Evolutionary conservation across 2,329 filamentous ascomycete genomes (phyloP).

Genomic region (Alternaria tenuissima): DNA sequence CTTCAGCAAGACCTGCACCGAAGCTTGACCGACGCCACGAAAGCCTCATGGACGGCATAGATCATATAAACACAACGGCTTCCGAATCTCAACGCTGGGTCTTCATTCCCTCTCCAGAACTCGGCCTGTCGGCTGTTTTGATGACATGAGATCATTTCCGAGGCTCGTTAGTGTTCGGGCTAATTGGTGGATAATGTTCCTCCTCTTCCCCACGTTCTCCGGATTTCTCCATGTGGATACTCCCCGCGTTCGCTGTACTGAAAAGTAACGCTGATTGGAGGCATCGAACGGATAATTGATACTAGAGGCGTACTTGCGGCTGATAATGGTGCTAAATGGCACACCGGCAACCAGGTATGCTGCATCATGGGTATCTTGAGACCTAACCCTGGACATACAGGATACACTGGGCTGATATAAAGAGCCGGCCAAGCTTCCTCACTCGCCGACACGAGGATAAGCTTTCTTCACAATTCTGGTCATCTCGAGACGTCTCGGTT

Average conservation of each 20-base stretch:
- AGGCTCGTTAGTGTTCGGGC: not conserved
- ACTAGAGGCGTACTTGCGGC: not conserved
- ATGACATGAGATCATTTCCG: not conserved
- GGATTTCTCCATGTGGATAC: constrained; percentile 10
- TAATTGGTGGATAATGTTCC: constrained; percentile 35
- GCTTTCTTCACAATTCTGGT: not conserved
- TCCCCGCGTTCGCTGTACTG: constrained; percentile 23
- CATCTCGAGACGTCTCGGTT: not conserved
- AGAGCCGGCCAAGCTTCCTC: constrained; percentile 3
- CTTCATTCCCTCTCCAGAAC: not conserved
- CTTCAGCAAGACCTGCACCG: constrained; percentile 4
- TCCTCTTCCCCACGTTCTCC: constrained; percentile 24
- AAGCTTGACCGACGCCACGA: constrained; percentile 6
- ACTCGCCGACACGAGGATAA: not conserved
- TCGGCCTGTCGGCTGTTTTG: not conserved
- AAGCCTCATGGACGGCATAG: not conserved
- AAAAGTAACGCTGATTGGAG: constrained; percentile 8
- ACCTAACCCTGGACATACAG: not conserved
- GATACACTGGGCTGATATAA: not conserved
- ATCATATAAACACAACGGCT: not conserved
- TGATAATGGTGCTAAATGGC: not conserved
- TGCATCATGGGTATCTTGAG: not conserved
- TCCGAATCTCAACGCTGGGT: not conserved
- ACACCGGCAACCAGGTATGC: not conserved
- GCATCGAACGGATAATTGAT: constrained; percentile 2